These are phyloP conservation scores for Ceratocystis eucalypticola DNA, from an alignment of 2,329 filamentous ascomycete genomes.

Conservation along the genomic window DNA sequence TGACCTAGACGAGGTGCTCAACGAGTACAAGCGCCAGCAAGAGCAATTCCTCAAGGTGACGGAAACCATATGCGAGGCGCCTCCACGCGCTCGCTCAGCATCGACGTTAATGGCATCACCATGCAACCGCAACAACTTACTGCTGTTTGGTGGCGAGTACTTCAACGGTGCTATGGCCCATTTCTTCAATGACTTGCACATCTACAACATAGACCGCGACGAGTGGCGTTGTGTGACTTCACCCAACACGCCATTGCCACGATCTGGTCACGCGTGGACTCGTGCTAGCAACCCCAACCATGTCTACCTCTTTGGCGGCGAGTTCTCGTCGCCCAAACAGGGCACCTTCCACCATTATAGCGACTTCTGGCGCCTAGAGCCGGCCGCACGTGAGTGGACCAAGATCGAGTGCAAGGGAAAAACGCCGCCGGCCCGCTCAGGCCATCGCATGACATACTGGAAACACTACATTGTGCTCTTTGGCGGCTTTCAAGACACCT, in stretches of 20 bases:
- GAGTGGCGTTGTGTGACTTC: constrained; percentile 85
- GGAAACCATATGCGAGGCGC: constrained; percentile 55
- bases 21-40: constrained; percentile 84
- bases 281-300: constrained; percentile 71
- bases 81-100: constrained; percentile 67
- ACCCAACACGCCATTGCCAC: constrained; percentile 79
- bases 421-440: constrained; percentile 70
- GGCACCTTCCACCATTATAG: constrained; percentile 99
- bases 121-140: constrained; percentile 70
- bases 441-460: constrained; percentile 91
- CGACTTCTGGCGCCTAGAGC: constrained; percentile 91
- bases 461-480: constrained; percentile 96
- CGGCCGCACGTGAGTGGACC: constrained; percentile 74
- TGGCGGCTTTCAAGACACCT: constrained; percentile 94
- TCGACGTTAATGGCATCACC: constrained; percentile 75
- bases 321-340: constrained; percentile 93
- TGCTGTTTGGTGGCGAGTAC: constrained; percentile 89
- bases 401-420: constrained; percentile 70
- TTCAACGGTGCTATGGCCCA: constrained; percentile 81
- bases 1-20: constrained; percentile 83
- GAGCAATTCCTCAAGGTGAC: constrained; percentile 91
- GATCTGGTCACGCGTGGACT: constrained; percentile 91
- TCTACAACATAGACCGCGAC: constrained; percentile 67
- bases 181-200: constrained; percentile 53
- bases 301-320: constrained; percentile 87